Conservation (phyloP, 2,329 filamentous ascomycete species). For the Scedosporium apiospermum region DNA sequence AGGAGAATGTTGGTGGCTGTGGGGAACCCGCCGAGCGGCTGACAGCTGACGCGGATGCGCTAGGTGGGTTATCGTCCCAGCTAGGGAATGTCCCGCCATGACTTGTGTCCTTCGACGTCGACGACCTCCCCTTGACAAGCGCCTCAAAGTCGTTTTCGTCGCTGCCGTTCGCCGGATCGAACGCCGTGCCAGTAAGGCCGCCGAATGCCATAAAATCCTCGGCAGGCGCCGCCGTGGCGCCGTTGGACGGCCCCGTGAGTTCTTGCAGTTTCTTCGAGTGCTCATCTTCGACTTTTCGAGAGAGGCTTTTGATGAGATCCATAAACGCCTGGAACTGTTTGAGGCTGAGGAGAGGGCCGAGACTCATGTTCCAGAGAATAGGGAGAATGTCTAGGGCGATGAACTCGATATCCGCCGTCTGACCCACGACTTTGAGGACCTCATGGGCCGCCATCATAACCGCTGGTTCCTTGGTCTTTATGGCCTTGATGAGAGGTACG, state of each 20-base stretch:
- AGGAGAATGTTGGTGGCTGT: slow-evolving; percentile 47
- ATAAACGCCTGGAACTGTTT: slow-evolving; percentile 86
- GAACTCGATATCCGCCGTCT: slow-evolving; percentile 78
- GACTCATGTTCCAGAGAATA: slow-evolving; percentile 80
- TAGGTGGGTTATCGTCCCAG: slow-evolving; percentile 37
- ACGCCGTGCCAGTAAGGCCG: slow-evolving; percentile 51
- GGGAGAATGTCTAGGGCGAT: slow-evolving; percentile 86
- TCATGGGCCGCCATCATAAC: slow-evolving; percentile 92
- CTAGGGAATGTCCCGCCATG: slow-evolving; percentile 27
- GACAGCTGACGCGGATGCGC: slow-evolving; percentile 13
- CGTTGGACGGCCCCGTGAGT: slow-evolving; percentile 52
- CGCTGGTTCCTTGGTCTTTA: slow-evolving; percentile 95
- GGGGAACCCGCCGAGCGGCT: slow-evolving; percentile 11
- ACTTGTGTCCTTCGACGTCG: slow-evolving; percentile 25
- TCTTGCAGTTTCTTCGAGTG: slow-evolving; percentile 85
- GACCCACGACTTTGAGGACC: slow-evolving; percentile 75
- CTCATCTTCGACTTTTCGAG: slow-evolving; percentile 74
- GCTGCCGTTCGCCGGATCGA: slow-evolving; percentile 43
- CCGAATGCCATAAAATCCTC: slow-evolving; percentile 66
- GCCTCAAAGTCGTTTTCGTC: slow-evolving; percentile 73
- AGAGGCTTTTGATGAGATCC: slow-evolving; percentile 74
- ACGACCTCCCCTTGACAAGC: slow-evolving; percentile 64
- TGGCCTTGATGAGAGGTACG: slow-evolving; percentile 77
- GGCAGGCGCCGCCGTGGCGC: slow-evolving; percentile 33
- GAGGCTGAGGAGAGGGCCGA: slow-evolving; percentile 81